These are phyloP conservation scores for Rubia peregrina DNA, from an alignment of 305 asterid species.

Conservation along the genomic window DNA sequence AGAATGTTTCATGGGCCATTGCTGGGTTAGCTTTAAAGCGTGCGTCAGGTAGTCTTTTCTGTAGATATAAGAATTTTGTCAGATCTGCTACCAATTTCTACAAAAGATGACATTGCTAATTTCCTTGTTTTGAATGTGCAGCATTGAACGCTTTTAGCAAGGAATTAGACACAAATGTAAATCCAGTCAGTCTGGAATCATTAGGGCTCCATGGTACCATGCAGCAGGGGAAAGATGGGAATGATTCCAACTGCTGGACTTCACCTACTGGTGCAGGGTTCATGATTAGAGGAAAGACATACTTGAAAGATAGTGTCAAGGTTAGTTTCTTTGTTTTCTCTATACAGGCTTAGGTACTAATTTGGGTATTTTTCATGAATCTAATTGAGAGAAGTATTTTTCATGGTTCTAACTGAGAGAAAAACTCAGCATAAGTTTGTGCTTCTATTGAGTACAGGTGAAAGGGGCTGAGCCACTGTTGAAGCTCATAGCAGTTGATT, in stretches of 20 bases:
- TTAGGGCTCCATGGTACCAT: constrained; percentile 65
- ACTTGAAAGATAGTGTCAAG: constrained; percentile 81
- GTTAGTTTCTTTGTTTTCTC: constrained; percentile 29
- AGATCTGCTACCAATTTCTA: constrained; percentile 9
- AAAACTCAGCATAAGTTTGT: not conserved
- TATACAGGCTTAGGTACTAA: not conserved
- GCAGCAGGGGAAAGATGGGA: constrained; percentile 68
- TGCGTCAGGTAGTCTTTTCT: constrained; percentile 45
- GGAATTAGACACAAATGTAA: constrained; percentile 45
- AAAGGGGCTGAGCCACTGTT: constrained; percentile 94
- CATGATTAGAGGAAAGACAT: constrained; percentile 93
- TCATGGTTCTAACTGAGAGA: not conserved
- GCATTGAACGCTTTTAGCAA: constrained; percentile 35
- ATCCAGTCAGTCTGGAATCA: constrained; percentile 50
- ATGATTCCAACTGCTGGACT: constrained; percentile 82
- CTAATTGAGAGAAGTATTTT: not conserved
- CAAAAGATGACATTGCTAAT: not conserved
- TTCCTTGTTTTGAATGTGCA: constrained; percentile 25
- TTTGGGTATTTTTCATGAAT: not conserved
- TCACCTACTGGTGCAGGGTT: constrained; percentile 89
- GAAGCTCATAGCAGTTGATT: constrained; percentile 94
- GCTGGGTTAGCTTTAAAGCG: constrained; percentile 50
- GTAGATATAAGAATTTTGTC: constrained; percentile 10
- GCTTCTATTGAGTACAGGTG: constrained; percentile 35
- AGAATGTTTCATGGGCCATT: constrained; percentile 84